phyloP scores from a whole-genome alignment of 208 protist species.

The Acanthamoeba triangularis region DNA sequence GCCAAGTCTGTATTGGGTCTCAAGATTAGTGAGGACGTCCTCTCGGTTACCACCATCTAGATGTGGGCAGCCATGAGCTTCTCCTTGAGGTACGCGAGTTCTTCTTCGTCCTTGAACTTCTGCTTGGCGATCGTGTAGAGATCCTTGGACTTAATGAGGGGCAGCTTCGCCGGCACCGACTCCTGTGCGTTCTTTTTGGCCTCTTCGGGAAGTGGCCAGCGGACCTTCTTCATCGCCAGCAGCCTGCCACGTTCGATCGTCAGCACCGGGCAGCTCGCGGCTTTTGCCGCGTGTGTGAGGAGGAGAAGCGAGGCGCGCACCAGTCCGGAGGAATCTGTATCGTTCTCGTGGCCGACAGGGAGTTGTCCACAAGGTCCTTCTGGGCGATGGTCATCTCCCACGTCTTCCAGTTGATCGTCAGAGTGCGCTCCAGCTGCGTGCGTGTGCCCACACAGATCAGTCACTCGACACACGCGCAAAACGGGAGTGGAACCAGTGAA shows the following conservation, averaged over 20 bases:
- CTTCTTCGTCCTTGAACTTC: not conserved
- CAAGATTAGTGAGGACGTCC: too few relatives aligned
- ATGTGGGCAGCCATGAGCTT: not conserved
- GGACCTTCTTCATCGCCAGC: constrained; percentile 57
- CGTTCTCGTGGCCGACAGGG: constrained; percentile 2
- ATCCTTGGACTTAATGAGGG: not conserved
- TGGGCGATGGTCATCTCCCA: constrained; percentile 54
- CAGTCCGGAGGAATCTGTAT: constrained; percentile 56
- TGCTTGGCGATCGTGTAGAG: constrained; percentile 16
- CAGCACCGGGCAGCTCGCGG: not conserved
- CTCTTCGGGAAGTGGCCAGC: not conserved
- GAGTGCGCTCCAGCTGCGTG: constrained; percentile 21
- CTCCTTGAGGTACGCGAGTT: not conserved
- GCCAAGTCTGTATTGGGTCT: too few relatives aligned
- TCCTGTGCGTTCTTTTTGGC: constrained; percentile 10
- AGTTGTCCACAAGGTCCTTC: not conserved
- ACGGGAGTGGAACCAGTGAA: too few relatives aligned
- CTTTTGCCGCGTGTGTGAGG: not conserved
- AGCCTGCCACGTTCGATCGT: not conserved
- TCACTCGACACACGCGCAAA: too few relatives aligned
- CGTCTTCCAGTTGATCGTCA: constrained; percentile 68
- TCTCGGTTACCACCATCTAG: not conserved
- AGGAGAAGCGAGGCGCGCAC: not conserved
- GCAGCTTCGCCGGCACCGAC: constrained; percentile 5
- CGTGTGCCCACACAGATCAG: too few relatives aligned